Base-by-base conservation (phyloP, 345 rosid species). In the Streptanthus diversifolius region DNA sequence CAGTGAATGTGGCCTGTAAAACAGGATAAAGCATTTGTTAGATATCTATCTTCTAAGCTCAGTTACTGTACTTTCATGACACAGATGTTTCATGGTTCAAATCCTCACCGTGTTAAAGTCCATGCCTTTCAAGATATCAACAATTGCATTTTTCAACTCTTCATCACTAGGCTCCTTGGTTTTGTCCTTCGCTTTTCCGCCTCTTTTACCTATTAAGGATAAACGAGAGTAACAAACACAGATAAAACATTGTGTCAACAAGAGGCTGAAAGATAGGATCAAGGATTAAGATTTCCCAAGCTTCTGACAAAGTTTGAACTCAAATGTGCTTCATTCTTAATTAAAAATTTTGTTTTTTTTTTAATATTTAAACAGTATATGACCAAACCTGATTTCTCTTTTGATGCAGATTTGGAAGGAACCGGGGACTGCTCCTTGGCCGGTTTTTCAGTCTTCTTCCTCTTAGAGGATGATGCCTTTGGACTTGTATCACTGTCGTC, bases 1-100 rank as follows among this genome's bases (percentile, higher is more conserved):
- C 98, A 0, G 95, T 89, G 79, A 93, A 91, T 8, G 98, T 93
- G 52, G 98, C 95, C 98, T 93, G 95, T 32, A 89, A 65, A 80
- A 76, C 33, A 70, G 47, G 60, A 60, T 35, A 79, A 58, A 37
- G 43, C 64, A 57, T 43, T 51, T 53, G 56, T 71, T 67, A 74
- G 27, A 57, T 48, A 59, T 66, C 47, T 52, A 52, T 51, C 54
- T 52, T 56, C 60, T 18, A 39, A 27, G 30, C 33, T 37, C 61
- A 57, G 27, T 57, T 25, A 29, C 49, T 32, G 29, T 17, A 35
- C 15, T 54, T 35, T 22, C 21, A 43, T 30, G 52, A 72, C 5
- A 52, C 24, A 22, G 54, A 41, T 41, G 11, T 65, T 53, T 66
- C 33, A 74, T 36, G n/a, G 35, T 66, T 74, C 9, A 40, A 30